Evolutionary conservation across 495 filamentous ascomycete genomes (phyloP), one percentile per base, ranked within the genome.

Genomic region (Daldinia bambusicola): DNA sequence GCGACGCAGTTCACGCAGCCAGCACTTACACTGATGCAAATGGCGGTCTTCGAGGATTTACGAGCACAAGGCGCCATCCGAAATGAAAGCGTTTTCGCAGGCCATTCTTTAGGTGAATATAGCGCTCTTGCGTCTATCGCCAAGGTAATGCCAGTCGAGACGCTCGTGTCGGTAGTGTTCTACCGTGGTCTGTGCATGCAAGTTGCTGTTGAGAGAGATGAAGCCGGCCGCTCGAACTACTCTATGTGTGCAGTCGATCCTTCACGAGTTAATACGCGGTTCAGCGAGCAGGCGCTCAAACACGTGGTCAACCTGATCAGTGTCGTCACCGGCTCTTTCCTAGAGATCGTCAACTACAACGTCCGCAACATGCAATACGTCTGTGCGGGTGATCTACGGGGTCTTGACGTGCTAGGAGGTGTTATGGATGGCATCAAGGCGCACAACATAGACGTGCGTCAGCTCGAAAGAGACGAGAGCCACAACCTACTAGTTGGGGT

Each of bases 171-270:
- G 0, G 92, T 96, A 14, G 93, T 95, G 52, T 97, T 97, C 83
- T 96, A 97, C 82, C 90, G 93, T 75, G 93, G 93, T 75, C 83
- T 96, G 67, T 95, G 93, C 52, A 97, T 97, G 93, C 93, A 96
- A 79, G 92, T 96, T 55, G 93, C 93, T 37, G 93, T 96, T 70
- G 93, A 95, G 75, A 91, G 93, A 77, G 93, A 97, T 78, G 91
- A 87, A 63, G 80, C 86, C 63, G 93, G 93, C 48, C 89, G 93
- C 45, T 93, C 91, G 22, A 93, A 93, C 79, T 97, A 95, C 81
- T 90, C 88, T 30, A 97, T 97, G 93, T 92, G 90, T 74, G 93
- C 93, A 37, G 91, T 95, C 80, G 95, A 97, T 76, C 93, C 93
- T 13, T 92, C 90, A 76, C 86, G 93, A 65, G 90, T 95, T 74